Percentiles rank a stretch among this genome's conserved stretches.
Conservation (phyloP, 2,329 filamentous ascomycete genomes). For the Xylaria sp. region DNA sequence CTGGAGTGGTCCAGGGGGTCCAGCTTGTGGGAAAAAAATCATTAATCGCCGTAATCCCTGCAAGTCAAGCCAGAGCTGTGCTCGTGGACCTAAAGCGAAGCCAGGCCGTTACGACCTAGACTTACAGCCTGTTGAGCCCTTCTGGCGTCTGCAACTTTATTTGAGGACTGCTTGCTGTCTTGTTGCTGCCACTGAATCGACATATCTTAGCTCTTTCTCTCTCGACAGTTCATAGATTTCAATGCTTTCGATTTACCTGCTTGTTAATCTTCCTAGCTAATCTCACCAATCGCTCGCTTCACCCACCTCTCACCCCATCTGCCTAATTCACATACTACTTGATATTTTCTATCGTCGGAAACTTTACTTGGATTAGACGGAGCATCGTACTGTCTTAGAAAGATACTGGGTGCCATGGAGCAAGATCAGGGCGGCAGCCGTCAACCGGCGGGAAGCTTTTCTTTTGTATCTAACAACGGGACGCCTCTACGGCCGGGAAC, state of each 20-base stretch:
- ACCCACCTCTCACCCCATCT: neutral
- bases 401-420: conserved; percentile 38
- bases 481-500: conserved; percentile 57
- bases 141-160: conserved; percentile 15
- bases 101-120: conserved; percentile 33
- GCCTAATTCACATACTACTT: neutral
- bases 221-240: conserved; percentile 10
- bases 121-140: conserved; percentile 11
- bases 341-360: neutral
- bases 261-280: neutral
- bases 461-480: conserved; percentile 52
- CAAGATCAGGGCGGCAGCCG: conserved; percentile 39
- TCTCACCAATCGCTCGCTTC: neutral
- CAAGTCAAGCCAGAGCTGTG: conserved; percentile 28
- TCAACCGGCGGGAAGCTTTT: conserved; percentile 48
- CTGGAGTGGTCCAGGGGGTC: conserved; percentile 25
- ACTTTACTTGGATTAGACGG: neutral
- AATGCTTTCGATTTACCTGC: neutral
- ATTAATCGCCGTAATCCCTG: conserved; percentile 34
- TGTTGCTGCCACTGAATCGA: conserved; percentile 22
- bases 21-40: conserved; percentile 30
- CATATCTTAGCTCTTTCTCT: conserved; percentile 7
- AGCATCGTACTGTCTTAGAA: conserved; percentile 9
- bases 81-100: conserved; percentile 27
- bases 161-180: conserved; percentile 26